These are phyloP conservation scores for Trifolium subterraneum DNA, from an alignment of 306 rosid species.

Conservation along the genomic window DNA sequence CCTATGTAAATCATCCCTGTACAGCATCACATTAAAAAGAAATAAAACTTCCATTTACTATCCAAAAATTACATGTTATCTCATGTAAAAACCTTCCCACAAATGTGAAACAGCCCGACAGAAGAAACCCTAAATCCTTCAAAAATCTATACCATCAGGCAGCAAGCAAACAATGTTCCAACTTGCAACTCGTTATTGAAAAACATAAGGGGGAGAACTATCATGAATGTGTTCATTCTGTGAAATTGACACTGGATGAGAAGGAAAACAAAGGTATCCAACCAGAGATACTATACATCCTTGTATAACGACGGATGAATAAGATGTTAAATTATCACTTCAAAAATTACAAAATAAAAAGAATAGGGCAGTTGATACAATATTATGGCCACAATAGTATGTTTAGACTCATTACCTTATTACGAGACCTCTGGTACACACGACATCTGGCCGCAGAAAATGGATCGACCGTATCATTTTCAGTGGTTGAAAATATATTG, in stretches of 20 bases:
- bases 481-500: conserved; percentile 61
- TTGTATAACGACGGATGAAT: conserved; percentile 4
- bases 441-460: conserved; percentile 84
- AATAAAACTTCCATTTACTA: not conserved
- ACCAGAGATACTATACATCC: not conserved
- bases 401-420: conserved; percentile 57
- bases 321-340: conserved; percentile 13
- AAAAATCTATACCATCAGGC: not conserved
- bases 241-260: not conserved
- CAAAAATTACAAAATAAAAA: conserved; percentile 14
- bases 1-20: not conserved
- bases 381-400: conserved; percentile 8
- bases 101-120: not conserved
- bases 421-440: conserved; percentile 56
- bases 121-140: not conserved
- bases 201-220: conserved; percentile 1
- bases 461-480: conserved; percentile 63
- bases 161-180: not conserved
- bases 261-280: not conserved
- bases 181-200: not conserved
- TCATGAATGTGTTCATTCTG: not conserved
- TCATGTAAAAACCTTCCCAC: not conserved
- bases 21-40: not conserved
- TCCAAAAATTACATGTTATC: not conserved
- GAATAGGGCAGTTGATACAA: not conserved